A percentile compares a stretch with the other conserved stretches of the same genome.
Conservation (phyloP, 768 basidiomycete genomes). For the Trametes cingulata region DNA sequence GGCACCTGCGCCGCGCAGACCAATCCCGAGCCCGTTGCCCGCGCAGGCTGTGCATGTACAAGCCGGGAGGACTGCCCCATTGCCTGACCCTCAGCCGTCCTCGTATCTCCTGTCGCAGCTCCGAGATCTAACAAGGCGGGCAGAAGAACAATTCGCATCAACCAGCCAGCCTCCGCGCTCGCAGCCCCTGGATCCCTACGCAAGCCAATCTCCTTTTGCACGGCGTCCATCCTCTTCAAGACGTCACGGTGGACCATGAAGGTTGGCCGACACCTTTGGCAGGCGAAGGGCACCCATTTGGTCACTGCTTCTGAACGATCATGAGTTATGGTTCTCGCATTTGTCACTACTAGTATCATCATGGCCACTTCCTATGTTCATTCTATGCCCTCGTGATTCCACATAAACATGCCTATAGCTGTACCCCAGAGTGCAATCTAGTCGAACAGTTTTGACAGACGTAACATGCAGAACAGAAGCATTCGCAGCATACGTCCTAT, state of each 20-base stretch:
- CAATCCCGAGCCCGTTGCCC: not conserved
- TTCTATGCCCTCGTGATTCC: too few relatives aligned
- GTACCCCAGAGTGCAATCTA: too few relatives aligned
- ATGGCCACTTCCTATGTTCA: too few relatives aligned
- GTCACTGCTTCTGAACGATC: too few relatives aligned
- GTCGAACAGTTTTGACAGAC: too few relatives aligned
- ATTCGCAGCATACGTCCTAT: not conserved
- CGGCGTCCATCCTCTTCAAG: too few relatives aligned
- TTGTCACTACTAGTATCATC: too few relatives aligned
- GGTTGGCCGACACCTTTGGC: too few relatives aligned
- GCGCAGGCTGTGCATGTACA: not conserved
- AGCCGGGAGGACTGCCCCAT: not conserved
- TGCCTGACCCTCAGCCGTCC: not conserved
- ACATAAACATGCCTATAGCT: too few relatives aligned
- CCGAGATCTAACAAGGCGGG: not conserved
- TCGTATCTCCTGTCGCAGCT: conserved; percentile 4
- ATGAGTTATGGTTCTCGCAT: too few relatives aligned
- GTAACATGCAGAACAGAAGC: too few relatives aligned
- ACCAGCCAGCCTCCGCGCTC: not conserved
- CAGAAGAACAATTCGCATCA: not conserved
- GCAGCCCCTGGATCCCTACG: not conserved
- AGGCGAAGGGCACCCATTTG: too few relatives aligned
- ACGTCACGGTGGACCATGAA: not conserved
- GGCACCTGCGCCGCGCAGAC: not conserved
- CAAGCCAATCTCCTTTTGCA: not conserved